Evolutionary conservation across 1,139 yeast genomes (phyloP), one percentile per base, ranked within the genome.

Genomic region (Maudiozyma humilis): DNA sequence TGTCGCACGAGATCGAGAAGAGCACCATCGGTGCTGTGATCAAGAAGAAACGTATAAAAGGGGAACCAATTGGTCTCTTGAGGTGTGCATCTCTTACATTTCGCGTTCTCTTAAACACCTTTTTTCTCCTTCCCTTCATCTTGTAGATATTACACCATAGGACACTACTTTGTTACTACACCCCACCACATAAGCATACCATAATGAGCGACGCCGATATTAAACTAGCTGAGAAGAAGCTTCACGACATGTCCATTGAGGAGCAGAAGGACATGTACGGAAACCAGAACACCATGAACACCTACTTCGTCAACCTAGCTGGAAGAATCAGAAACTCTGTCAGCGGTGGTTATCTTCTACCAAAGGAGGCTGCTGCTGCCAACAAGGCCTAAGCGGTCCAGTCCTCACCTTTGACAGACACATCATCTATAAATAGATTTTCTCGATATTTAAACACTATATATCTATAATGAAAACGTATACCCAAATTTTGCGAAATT

Each of bases 251-350:
- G 47, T 16, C 49, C 12, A 46, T 44, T 15, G 47, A 46, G n/a
- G 43, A 46, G 32, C 49, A 46, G 39, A 46, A 46, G 38, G 45
- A 46, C 17, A 41, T 46, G 27, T 46, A 46, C 36, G 49, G 47
- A 32, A 36, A 46, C 31, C 45, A 46, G 31, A 14, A 33, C 4
- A 40, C 41, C 14, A 35, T 46, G 32, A 44, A 44, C 30, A 30
- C 14, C 14, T 46, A 44, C 34, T 39, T 46, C 18, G 42, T 40
- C 25, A 47, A 44, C 23, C 35, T 47, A 20, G 46, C 50, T n/a
- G 36, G 32, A 16, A 41, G 85, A 51, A 75, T 81, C 51, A 72
- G 88, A 56, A 78, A 79, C 53, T 71, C 83, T 1, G 78, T 82
- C 2, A 67, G 75, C 36, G 79, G 78, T 36, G 88, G 88, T 1